These are phyloP conservation scores for Suillus hirtellus DNA, from an alignment of 768 basidiomycete species.

Conservation along the genomic window DNA sequence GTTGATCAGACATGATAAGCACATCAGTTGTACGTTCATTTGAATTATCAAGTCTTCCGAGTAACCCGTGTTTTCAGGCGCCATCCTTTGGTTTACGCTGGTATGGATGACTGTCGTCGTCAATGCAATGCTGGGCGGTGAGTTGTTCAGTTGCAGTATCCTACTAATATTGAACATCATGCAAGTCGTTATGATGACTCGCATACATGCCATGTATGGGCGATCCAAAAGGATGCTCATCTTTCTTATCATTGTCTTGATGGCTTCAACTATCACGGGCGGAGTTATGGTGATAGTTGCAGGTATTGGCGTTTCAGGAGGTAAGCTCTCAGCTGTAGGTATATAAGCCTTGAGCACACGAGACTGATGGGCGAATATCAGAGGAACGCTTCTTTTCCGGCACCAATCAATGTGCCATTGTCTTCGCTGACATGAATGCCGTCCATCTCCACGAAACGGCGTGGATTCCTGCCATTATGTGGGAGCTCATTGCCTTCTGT, in stretches of 20 bases:
- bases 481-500: background rate
- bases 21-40: background rate
- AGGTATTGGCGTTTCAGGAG: background rate
- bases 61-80: background rate
- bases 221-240: background rate
- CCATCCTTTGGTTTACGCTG: background rate
- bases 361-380: background rate
- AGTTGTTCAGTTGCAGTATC: background rate
- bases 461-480: background rate
- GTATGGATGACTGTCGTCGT: background rate
- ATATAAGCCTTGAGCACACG: background rate
- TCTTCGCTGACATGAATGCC: background rate
- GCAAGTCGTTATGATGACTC: background rate
- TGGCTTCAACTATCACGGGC: background rate
- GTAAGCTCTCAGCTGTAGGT: background rate
- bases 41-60: background rate
- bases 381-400: background rate
- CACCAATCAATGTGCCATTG: background rate
- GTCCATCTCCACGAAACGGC: background rate
- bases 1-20: background rate
- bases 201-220: background rate
- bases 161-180: background rate
- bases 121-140: background rate
- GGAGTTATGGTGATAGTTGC: background rate
- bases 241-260: background rate